Conservation (phyloP, 1,284 basidiomycete genomes). For the Garcileccinum viscosum region DNA sequence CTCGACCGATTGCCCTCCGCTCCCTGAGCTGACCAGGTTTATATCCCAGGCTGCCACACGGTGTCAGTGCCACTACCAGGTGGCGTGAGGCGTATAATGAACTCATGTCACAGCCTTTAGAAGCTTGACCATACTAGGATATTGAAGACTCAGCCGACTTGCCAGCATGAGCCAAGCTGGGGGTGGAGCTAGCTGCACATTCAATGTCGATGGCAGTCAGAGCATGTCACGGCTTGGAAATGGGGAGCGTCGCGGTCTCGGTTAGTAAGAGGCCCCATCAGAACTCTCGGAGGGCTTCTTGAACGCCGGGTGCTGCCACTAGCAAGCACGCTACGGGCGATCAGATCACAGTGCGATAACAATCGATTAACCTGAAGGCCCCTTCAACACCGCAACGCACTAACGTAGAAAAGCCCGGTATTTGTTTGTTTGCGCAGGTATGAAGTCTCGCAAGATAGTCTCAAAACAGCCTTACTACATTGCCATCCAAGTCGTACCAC, state of each 20-base stretch:
- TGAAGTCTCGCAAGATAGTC: not conserved
- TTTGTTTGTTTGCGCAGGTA: not conserved
- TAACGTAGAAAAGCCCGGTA: not conserved
- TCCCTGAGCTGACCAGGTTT: constrained; percentile 13
- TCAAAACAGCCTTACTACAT: not conserved
- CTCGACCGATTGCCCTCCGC: constrained; percentile 13
- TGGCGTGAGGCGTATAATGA: constrained; percentile 24
- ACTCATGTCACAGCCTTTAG: constrained; percentile 32
- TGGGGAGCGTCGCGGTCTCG: not conserved
- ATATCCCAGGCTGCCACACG: constrained; percentile 35
- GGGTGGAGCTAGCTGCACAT: constrained; percentile 8
- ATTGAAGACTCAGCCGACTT: constrained; percentile 9
- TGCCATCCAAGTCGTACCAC: not conserved
- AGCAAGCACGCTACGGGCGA: no score
- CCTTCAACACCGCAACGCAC: constrained; percentile 22
- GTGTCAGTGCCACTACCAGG: constrained; percentile 37
- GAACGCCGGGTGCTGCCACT: constrained; percentile 4
- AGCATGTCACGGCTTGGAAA: not conserved
- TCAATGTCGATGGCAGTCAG: constrained; percentile 19
- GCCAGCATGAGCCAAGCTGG: not conserved
- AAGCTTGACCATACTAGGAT: constrained; percentile 25
- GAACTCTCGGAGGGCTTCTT: constrained; percentile 16
- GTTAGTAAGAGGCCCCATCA: not conserved
- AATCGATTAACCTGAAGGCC: constrained; percentile 22
- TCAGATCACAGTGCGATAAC: constrained; percentile 24